Conservation (phyloP, 2,329 filamentous ascomycete species). For the Davidsoniella australis region DNA sequence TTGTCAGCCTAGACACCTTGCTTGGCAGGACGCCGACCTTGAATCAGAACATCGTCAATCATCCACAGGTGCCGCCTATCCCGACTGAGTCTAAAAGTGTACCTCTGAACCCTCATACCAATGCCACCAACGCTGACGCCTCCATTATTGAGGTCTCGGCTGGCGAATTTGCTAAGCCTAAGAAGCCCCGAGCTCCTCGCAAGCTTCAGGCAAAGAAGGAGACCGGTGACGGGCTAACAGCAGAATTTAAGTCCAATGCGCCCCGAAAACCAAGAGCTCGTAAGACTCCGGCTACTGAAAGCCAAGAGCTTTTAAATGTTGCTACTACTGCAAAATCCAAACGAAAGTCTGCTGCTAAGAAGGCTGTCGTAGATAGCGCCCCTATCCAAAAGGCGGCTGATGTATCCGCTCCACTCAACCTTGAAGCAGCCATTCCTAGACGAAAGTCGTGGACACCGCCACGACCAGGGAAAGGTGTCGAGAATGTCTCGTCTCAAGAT, state of each 20-base stretch:
- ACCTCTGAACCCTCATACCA: too few species aligned
- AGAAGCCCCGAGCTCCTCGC: constrained; percentile 1
- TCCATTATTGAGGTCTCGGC: constrained; percentile 8
- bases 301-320: background rate
- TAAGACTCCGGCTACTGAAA: background rate
- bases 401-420: constrained; percentile 3
- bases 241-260: constrained; percentile 1
- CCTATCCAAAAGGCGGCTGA: too few species aligned
- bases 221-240: background rate
- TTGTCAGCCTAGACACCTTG: background rate
- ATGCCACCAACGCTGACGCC: background rate
- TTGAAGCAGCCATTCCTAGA: constrained; percentile 7
- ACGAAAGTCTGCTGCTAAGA: background rate
- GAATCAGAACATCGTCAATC: too few species aligned
- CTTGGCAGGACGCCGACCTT: background rate
- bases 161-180: background rate
- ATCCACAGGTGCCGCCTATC: too few species aligned
- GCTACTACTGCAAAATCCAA: background rate
- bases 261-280: background rate
- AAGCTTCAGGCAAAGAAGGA: constrained; percentile 3
- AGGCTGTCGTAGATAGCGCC: background rate
- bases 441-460: constrained; percentile 7
- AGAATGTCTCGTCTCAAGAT: background rate
- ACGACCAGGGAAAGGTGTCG: background rate
- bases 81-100: too few species aligned